Base-by-base conservation (phyloP, 306 rosid genomes). In the Corylus avellana region DNA sequence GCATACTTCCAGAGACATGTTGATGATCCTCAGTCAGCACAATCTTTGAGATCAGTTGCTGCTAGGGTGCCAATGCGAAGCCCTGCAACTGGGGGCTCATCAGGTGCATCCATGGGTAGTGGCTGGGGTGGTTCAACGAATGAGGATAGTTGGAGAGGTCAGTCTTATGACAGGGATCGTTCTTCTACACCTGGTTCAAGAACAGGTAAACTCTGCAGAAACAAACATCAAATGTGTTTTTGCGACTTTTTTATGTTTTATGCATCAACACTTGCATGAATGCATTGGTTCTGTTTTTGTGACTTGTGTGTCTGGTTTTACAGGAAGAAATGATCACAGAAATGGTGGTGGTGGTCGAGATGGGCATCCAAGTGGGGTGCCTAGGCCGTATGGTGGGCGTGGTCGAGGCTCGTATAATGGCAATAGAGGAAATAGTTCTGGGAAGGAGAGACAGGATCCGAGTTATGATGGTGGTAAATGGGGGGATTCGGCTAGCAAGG, bases 61-160 rank as follows among this genome's bases (percentile, higher is more conserved):
- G 99, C 99, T 18, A 91, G 92, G 97, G 99, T 95, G 47, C 99
- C 98, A 12, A 95, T 95, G 93, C 89, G 99, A 76, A 95, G 99
- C 83, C 99, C 98, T 72, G 96, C 98, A n/a, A 70, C 92, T 75
- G 98, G 97, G 74, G 97, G 95, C 80, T 92, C 98, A 55, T 91
- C 97, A 1, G 97, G 92, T 75, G 88, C 88, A 78, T 90, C 97
- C 27, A 90, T 18, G 12, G 98, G 93, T 77, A 85, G 97, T 78
- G 90, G 93, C 56, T 92, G 97, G 97, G 95, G 97, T 62, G 92
- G 93, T 80, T 88, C 97, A 59, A 81, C 85, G 14, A 82, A 75
- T 57, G 98, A 92, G 62, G 93, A 97, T 87, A 91, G 92, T 58
- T 88, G 98, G 97, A 90, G 93, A 78, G 85, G 92, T 79, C 93